Conservation (phyloP, 768 basidiomycete genomes). For the Leucocoprinus leucothites region DNA sequence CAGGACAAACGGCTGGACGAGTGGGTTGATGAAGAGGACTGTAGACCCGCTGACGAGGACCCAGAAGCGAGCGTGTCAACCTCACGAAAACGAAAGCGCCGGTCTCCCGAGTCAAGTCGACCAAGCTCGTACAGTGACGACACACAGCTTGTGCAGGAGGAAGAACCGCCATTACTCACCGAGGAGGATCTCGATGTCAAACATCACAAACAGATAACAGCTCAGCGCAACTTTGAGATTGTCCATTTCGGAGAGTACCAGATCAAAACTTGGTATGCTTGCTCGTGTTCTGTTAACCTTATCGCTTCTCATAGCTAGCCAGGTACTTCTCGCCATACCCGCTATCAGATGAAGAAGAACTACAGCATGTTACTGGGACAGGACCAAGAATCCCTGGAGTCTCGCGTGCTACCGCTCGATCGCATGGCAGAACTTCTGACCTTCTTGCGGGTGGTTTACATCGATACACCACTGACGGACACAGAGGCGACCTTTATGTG, state of each 20-base stretch:
- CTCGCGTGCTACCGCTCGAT: slow-evolving; percentile 46
- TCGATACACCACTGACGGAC: slow-evolving; percentile 45
- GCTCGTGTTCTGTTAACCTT: slow-evolving; percentile 2
- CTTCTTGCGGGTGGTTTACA: slow-evolving; percentile 62
- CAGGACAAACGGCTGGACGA: slow-evolving; percentile 74
- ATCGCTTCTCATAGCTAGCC: not conserved
- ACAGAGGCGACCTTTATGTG: slow-evolving; percentile 62
- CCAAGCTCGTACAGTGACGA: slow-evolving; percentile 20
- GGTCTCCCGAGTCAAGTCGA: slow-evolving; percentile 28
- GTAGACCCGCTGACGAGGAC: slow-evolving; percentile 27
- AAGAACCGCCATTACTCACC: slow-evolving; percentile 40
- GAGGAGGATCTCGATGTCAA: slow-evolving; percentile 71
- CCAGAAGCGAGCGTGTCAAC: slow-evolving; percentile 20
- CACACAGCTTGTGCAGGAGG: slow-evolving; percentile 16
- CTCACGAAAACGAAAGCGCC: slow-evolving; percentile 33
- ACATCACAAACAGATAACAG: slow-evolving; percentile 63
- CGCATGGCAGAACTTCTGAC: slow-evolving; percentile 74
- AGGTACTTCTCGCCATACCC: slow-evolving; percentile 98
- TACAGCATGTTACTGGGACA: slow-evolving; percentile 15
- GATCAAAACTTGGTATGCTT: slow-evolving; percentile 81
- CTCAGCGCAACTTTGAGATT: slow-evolving; percentile 81
- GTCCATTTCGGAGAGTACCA: slow-evolving; percentile 84
- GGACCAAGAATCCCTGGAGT: slow-evolving; percentile 48
- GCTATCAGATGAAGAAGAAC: slow-evolving; percentile 57
- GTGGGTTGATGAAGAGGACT: slow-evolving; percentile 52